These are phyloP conservation scores for Colletotrichum incanum DNA, from an alignment of 2,329 filamentous ascomycete species.

Conservation along the genomic window DNA sequence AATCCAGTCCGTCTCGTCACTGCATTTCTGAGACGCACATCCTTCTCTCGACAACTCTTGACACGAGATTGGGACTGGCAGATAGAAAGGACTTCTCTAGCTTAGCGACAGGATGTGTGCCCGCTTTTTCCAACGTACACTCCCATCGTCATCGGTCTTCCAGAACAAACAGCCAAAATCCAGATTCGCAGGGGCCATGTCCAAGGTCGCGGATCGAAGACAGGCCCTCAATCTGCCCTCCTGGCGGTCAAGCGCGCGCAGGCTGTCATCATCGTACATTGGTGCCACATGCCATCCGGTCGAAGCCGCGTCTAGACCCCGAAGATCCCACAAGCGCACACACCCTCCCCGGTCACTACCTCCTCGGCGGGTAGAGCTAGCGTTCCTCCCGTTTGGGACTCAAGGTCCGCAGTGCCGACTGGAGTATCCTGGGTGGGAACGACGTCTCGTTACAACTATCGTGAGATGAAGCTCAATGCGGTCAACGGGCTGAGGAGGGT, in stretches of 20 bases:
- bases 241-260: conserved; percentile 27
- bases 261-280: conserved; percentile 39
- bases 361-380: conserved; percentile 17
- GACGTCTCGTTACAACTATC: conserved; percentile 8
- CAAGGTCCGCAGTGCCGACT: conserved; percentile 23
- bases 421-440: neutral
- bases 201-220: conserved; percentile 30
- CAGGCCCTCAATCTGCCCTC: neutral
- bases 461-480: neutral
- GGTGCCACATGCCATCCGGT: conserved; percentile 34
- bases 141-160: conserved; percentile 20
- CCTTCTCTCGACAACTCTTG: neutral
- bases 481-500: neutral
- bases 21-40: neutral
- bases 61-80: neutral
- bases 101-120: conserved; percentile 14
- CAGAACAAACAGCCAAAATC: neutral
- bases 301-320: conserved; percentile 35
- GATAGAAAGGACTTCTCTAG: neutral
- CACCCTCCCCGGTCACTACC: neutral
- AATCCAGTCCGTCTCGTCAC: neutral
- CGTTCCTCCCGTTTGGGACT: conserved; percentile 37
- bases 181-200: conserved; percentile 8
- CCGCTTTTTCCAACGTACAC: neutral
- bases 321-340: conserved; percentile 17